A percentile compares a stretch with the other conserved stretches of the same genome.
phyloP scores from a whole-genome alignment of 2,329 filamentous ascomycete species.

The Capronia epimyces region DNA sequence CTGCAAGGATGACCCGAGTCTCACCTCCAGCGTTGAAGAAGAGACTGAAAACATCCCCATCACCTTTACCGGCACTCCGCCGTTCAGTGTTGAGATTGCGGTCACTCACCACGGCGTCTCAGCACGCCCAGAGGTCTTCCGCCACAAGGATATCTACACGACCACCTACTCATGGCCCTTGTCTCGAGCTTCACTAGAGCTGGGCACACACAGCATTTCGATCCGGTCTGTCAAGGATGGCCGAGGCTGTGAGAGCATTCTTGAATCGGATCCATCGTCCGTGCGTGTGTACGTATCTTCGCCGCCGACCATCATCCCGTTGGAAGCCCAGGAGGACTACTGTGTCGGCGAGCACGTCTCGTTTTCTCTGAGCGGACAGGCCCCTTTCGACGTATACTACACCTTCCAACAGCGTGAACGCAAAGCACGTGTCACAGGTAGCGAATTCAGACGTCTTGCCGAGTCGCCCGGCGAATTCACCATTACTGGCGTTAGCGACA shows the following conservation, averaged over 20 bases:
- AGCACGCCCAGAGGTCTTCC: conserved; percentile 71
- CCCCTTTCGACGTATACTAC: conserved; percentile 90
- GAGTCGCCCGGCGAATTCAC: conserved; percentile 84
- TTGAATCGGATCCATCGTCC: conserved; percentile 63
- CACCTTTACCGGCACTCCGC: conserved; percentile 71
- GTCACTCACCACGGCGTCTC: conserved; percentile 79
- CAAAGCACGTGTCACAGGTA: conserved; percentile 63
- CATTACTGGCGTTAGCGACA: conserved; percentile 81
- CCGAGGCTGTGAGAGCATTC: conserved; percentile 75
- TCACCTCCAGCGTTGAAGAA: conserved; percentile 45
- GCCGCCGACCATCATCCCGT: conserved; percentile 80
- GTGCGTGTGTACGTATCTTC: conserved; percentile 92
- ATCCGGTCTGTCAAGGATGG: conserved; percentile 87
- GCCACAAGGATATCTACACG: conserved; percentile 70
- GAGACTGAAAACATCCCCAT: conserved; percentile 85
- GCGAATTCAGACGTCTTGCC: conserved; percentile 81
- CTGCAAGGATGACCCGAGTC: conserved; percentile 59
- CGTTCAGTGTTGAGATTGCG: conserved; percentile 85
- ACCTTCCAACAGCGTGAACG: conserved; percentile 72
- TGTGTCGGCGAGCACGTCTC: conserved; percentile 93
- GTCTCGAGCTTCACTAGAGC: conserved; percentile 73
- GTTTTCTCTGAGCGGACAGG: conserved; percentile 82
- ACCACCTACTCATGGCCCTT: conserved; percentile 75
- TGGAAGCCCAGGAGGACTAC: conserved; percentile 80
- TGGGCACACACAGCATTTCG: conserved; percentile 82